Evolutionary conservation across 345 rosid species (phyloP).

Genomic region (Gossypium anomalum): DNA sequence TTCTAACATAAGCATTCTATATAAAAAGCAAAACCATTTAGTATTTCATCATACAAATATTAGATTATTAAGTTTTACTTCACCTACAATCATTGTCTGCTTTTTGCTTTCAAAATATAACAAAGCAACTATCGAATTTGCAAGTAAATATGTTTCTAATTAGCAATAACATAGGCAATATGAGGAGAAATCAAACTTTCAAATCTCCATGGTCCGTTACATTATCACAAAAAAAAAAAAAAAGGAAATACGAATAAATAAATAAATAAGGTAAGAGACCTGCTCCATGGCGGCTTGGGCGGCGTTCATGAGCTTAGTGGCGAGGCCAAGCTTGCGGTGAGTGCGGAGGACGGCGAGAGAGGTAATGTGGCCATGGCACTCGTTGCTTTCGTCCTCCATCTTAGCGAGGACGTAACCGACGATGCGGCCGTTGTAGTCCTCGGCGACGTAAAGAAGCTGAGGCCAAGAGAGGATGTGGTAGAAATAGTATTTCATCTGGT

Average conservation of each 20-base stretch:
- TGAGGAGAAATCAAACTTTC: neutral
- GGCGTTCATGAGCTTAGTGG: constrained; percentile 98
- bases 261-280: constrained; percentile 32
- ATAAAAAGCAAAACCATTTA: neutral
- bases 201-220: neutral
- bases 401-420: constrained; percentile 96
- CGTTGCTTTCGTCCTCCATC: constrained; percentile 97
- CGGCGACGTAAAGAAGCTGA: constrained; percentile 96
- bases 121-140: neutral
- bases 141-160: neutral
- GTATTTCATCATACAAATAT: neutral
- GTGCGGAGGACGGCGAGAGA: constrained; percentile 98
- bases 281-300: constrained; percentile 98
- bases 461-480: constrained; percentile 99
- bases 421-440: constrained; percentile 93
- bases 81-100: neutral
- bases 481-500: constrained; percentile 98
- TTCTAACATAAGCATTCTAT: neutral
- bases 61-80: neutral
- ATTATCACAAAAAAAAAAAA: neutral
- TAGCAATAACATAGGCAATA: neutral
- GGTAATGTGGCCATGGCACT: constrained; percentile 98
- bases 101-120: neutral
- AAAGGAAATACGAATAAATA: neutral
- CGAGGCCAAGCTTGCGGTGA: constrained; percentile 91